Percentiles rank a stretch among this genome's conserved stretches.
phyloP scores from a whole-genome alignment of 805 yeast species.

The Barnettozyma sucrosica region DNA sequence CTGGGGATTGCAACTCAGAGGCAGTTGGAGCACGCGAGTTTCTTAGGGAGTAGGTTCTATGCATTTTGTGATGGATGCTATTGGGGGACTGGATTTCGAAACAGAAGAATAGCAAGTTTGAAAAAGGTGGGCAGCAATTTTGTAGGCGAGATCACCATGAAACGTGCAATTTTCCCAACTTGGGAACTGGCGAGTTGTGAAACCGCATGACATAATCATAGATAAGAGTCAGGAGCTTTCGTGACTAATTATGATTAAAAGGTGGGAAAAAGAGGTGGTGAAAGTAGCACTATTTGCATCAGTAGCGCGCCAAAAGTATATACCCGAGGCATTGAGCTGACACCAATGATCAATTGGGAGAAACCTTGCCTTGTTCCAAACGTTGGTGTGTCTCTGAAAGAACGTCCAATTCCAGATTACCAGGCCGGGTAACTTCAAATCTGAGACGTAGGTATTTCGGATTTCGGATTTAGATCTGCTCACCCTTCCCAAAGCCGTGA shows the following conservation, averaged over 20 bases:
- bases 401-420: neutral
- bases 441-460: neutral
- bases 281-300: neutral
- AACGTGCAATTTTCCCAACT: slow-evolving; percentile 2
- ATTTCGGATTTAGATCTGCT: neutral
- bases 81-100: neutral
- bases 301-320: neutral
- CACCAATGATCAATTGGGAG: neutral
- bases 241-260: neutral
- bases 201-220: neutral
- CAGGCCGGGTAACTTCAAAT: neutral
- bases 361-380: neutral
- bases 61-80: slow-evolving; percentile 38
- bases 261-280: neutral
- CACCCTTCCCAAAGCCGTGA: too few species aligned
- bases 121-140: slow-evolving; percentile 1
- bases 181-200: slow-evolving; percentile 2
- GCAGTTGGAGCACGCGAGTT: slow-evolving; percentile 77
- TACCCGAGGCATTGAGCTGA: neutral
- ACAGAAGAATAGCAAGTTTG: slow-evolving; percentile 2
- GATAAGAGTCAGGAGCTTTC: neutral
- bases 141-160: neutral
- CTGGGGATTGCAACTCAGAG: slow-evolving; percentile 71
- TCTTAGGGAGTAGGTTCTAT: slow-evolving; percentile 81
- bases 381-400: neutral